A percentile compares a stretch with the other conserved stretches of the same genome.
phyloP scores from a whole-genome alignment of 2,329 filamentous ascomycete genomes.

The Ceratocystis cubensis region DNA sequence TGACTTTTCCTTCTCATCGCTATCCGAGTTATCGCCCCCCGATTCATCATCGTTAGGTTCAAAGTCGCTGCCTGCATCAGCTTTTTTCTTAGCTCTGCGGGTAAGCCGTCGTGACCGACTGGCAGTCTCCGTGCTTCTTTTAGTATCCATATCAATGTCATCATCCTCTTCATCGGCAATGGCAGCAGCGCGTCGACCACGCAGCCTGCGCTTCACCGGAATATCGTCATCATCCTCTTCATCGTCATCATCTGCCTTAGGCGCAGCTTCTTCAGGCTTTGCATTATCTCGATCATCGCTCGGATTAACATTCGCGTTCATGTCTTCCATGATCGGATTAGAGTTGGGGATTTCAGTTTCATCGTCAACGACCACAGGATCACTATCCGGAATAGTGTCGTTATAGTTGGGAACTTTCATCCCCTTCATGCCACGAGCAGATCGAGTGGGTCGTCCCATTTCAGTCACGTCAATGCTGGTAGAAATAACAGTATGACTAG shows the following conservation, averaged over 20 bases:
- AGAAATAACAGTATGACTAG: constrained; percentile 43
- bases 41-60: constrained; percentile 45
- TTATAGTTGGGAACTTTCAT: constrained; percentile 28
- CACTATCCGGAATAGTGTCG: constrained; percentile 20
- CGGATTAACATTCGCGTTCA: constrained; percentile 23
- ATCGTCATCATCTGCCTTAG: constrained; percentile 25
- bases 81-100: constrained; percentile 35
- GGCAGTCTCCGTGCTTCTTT: constrained; percentile 23
- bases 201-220: constrained; percentile 19
- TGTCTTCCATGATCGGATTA: constrained; percentile 26
- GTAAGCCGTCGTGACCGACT: constrained; percentile 36
- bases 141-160: constrained; percentile 31
- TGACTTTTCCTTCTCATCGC: constrained; percentile 32
- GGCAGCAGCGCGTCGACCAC: constrained; percentile 16
- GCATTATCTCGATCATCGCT: constrained; percentile 21
- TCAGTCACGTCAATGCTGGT: constrained; percentile 28
- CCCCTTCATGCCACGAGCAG: constrained; percentile 40
- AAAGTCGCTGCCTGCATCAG: constrained; percentile 49
- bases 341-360: constrained; percentile 23
- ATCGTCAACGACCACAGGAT: constrained; percentile 21
- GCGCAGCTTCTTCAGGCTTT: neutral
- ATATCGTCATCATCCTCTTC: constrained; percentile 27
- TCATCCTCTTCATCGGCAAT: constrained; percentile 33
- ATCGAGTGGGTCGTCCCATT: constrained; percentile 30
- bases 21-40: constrained; percentile 44